Evolutionary conservation across 2,329 filamentous ascomycete species (phyloP), one percentile per base, ranked within the genome.

Genomic region (Arthrobotrys megalospora): DNA sequence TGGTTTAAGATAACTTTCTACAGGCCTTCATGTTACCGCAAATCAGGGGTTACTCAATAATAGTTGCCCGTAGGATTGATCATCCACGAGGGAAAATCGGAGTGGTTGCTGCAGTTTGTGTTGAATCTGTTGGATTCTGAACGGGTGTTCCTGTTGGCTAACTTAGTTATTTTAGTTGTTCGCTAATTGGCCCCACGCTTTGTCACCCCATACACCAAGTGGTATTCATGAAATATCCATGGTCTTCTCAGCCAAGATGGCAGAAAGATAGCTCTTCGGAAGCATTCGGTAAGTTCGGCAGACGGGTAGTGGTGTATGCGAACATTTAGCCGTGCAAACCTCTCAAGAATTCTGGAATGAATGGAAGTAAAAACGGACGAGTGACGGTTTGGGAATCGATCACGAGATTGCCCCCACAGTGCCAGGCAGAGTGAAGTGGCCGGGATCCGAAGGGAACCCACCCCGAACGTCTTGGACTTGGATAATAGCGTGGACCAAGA

Each of bases 371-470:
- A 32, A 65, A 28, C 19, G 21, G 24, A 41, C 19, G 21, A 52
- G 34, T 48, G 58, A 45, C 47, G 11, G 45, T 24, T 64, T 24
- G 24, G 69, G 62, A 48, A 66, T 48, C 55, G 69, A 60, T 73
- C 69, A 73, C 60, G 69, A 73, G 69, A 73, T 73, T 64, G 69
- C 69, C 69, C 69, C 69, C 69, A 73, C 69, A 48, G 58, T n/a
- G 19, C 36, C 50, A 48, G n/a, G 34, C 41, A 50, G 45, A 45
- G 38, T 38, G 34, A 43, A 55, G 53, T 63, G 53, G 62, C 69
- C 43, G 58, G 69, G 36, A 73, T 66, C 48, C 69, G 60, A 53
- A 28, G 12, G 45, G 41, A 48, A 64, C 24, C 55, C 67, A 53
- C 34, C 55, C 36, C 55, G 55, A 60, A 60, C 55, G 36, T 60